Conservation (phyloP, 1,284 basidiomycete genomes). For the Cutaneotrichosporon cutaneum region DNA sequence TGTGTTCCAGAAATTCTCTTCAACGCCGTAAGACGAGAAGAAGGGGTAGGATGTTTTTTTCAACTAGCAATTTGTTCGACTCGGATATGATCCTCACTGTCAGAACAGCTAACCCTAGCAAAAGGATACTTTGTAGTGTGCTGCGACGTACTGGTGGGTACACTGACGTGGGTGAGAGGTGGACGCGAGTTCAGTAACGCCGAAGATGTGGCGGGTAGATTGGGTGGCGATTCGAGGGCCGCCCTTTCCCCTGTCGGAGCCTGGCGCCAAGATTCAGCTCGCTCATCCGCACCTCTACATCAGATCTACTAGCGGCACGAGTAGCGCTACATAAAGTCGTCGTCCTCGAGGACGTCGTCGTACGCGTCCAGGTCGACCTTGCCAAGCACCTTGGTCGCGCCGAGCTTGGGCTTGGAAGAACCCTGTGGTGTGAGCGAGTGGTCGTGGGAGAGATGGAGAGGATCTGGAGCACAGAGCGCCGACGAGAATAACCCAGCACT, state of each 20-base stretch:
- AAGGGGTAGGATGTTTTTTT: slow-evolving; percentile 19
- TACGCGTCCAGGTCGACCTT: slow-evolving; percentile 76
- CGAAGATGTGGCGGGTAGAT: background rate
- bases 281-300: background rate
- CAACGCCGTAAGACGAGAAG: slow-evolving; percentile 9
- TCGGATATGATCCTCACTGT: slow-evolving; percentile 23
- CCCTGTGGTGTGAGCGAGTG: slow-evolving; percentile 25
- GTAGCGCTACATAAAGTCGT: slow-evolving; percentile 48
- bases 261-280: no score
- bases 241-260: background rate
- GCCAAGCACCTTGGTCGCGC: slow-evolving; percentile 61
- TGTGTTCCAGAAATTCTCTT: slow-evolving; percentile 19
- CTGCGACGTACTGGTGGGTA: background rate
- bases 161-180: background rate
- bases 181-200: background rate
- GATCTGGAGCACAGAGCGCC: no score
- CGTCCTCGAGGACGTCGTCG: slow-evolving; percentile 75
- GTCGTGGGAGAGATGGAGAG: no score
- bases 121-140: slow-evolving; percentile 8
- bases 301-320: background rate
- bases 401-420: slow-evolving; percentile 71
- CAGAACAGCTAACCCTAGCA: slow-evolving; percentile 22
- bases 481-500: background rate
- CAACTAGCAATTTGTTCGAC: slow-evolving; percentile 24
- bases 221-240: background rate